Base-by-base conservation (phyloP, 1,284 basidiomycete genomes). In the Phlebopus sp. region DNA sequence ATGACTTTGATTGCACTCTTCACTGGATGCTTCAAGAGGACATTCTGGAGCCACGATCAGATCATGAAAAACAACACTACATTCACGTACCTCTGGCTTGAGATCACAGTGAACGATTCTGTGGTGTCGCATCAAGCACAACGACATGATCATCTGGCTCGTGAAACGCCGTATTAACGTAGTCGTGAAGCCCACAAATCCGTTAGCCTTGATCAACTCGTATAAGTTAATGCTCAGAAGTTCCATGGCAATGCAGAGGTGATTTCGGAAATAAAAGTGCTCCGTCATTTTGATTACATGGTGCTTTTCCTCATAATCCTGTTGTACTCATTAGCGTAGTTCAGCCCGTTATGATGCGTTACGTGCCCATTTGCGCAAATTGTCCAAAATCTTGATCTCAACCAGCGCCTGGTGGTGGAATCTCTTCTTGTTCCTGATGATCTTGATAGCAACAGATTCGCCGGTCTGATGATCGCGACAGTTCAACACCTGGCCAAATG, bases 31-130 rank as follows among this genome's bases (percentile, higher is more conserved):
- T 86, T 85, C 41, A 99, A 75, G 5, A 99, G 74, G 37, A 99
- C 93, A 62, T 99, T 99, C 92, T 96, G 55, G 7, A 54, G 42
- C 34, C 18, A 31, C 43, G 18, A 49, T 59, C 32, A 53, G 49
- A 54, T 50, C 37, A 44, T 27, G 34, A 31, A 29, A 10, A 35
- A 44, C 23, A 13, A 10, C 11, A 34, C 45, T 44, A 29, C 25
- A 31, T 43, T 29, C 21, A 62, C 78, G 51, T 55, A 87, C 92
- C 82, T 99, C 97, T 14, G 97, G 97, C 71, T 99, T 99, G 56
- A 99, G 74, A 72, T 99, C 97, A 62, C 97, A 99, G 67, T 99
- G 97, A n/a, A 99, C 97, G 52, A 99, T 93, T 42, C 92, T 85
- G 71, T 98, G 95, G 56, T 96, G 92, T 23, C 94, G 82, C 88